A percentile compares a stretch with the other conserved stretches of the same genome.
Conservation (phyloP, 2,329 filamentous ascomycete species). For the Podosphaera xanthii region DNA sequence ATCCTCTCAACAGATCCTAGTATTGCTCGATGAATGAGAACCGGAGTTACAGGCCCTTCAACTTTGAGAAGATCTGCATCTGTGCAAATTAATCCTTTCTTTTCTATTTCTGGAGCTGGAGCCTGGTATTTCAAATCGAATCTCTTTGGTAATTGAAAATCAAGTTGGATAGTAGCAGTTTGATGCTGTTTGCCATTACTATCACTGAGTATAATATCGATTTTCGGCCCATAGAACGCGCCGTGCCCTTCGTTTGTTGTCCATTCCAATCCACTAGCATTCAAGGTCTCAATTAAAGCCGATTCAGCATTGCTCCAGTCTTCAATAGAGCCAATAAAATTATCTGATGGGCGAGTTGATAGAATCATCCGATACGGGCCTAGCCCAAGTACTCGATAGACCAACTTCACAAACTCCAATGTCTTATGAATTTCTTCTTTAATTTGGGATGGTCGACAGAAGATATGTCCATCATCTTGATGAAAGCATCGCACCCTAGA, state of each 20-base stretch:
- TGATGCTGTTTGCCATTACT: slow-evolving; percentile 71
- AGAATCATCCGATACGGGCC: slow-evolving; percentile 54
- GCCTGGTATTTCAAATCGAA: slow-evolving; percentile 57
- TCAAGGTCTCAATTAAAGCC: slow-evolving; percentile 40
- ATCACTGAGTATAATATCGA: slow-evolving; percentile 64
- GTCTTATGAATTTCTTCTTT: slow-evolving; percentile 50
- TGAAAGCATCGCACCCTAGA: slow-evolving; percentile 73
- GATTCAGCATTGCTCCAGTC: slow-evolving; percentile 46
- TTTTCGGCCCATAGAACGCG: slow-evolving; percentile 82
- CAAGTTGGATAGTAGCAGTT: slow-evolving; percentile 70
- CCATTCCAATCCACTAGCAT: slow-evolving; percentile 44
- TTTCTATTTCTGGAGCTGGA: slow-evolving; percentile 39
- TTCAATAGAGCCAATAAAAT: slow-evolving; percentile 52
- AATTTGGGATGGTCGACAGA: slow-evolving; percentile 59
- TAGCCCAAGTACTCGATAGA: slow-evolving; percentile 47
- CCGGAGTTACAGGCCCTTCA: slow-evolving; percentile 42
- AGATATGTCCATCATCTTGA: slow-evolving; percentile 81
- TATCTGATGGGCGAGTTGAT: slow-evolving; percentile 53
- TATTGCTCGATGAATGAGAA: slow-evolving; percentile 68
- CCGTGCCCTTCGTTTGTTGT: slow-evolving; percentile 59
- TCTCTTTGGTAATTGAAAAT: slow-evolving; percentile 69
- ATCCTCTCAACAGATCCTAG: slow-evolving; percentile 68
- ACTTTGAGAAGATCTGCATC: slow-evolving; percentile 25
- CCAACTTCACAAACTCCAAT: slow-evolving; percentile 48
- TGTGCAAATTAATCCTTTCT: slow-evolving; percentile 25